Evolutionary conservation across 2,329 filamentous ascomycete genomes (phyloP).

Genomic region (Fusarium decemcellulare): DNA sequence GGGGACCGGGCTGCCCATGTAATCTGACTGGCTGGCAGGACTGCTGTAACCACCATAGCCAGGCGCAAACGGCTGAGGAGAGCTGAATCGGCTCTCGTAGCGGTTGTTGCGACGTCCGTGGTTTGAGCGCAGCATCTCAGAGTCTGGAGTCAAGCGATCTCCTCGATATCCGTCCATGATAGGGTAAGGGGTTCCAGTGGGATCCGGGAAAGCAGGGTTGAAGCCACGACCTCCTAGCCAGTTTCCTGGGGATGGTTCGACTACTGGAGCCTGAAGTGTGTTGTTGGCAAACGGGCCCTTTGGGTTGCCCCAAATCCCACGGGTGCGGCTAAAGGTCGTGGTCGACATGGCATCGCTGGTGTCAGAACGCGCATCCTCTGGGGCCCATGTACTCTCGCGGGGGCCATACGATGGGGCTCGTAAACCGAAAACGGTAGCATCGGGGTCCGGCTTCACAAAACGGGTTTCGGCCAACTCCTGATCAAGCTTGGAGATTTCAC

Average conservation of each 20-base stretch:
- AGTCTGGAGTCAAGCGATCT: constrained; percentile 64
- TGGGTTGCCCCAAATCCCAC: constrained; percentile 69
- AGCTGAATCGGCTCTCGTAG: constrained; percentile 61
- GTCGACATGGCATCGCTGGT: constrained; percentile 68
- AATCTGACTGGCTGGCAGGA: constrained; percentile 53
- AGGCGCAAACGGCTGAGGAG: constrained; percentile 52
- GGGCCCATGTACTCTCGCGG: constrained; percentile 66
- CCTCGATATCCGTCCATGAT: constrained; percentile 58
- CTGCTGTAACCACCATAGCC: constrained; percentile 55
- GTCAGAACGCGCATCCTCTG: constrained; percentile 71
- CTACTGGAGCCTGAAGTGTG: constrained; percentile 53
- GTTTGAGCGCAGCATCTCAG: constrained; percentile 61
- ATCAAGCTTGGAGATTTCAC: constrained; percentile 79
- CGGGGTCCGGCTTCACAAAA: constrained; percentile 68
- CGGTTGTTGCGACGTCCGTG: constrained; percentile 62
- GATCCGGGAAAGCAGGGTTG: constrained; percentile 59
- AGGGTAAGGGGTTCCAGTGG: constrained; percentile 50
- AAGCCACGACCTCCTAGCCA: constrained; percentile 63
- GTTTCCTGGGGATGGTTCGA: constrained; percentile 52
- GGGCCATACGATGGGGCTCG: constrained; percentile 39
- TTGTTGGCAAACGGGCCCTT: constrained; percentile 58
- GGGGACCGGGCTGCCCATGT: constrained; percentile 53
- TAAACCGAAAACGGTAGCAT: constrained; percentile 39
- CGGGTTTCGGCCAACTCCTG: constrained; percentile 78
- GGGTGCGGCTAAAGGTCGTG: constrained; percentile 66